Evolutionary conservation across 2,329 filamentous ascomycete species (phyloP), one percentile per base, ranked within the genome.

Genomic region (Neofusicoccum umdonicola): DNA sequence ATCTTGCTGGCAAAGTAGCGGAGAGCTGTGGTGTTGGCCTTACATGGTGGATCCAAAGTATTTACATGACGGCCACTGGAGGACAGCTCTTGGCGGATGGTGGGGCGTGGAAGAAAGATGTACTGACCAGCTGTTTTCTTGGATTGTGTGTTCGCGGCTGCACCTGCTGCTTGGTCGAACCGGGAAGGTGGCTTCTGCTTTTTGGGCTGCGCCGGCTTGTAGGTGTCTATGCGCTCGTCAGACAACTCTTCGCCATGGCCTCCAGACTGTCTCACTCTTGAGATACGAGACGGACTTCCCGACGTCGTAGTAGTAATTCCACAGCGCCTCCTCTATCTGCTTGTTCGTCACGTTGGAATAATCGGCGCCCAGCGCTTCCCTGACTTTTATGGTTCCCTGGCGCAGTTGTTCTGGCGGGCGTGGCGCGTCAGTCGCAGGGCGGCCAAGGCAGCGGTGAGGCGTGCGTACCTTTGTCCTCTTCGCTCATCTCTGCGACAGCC

Each of bases 241-340:
- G 27, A 22, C 3, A 17, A 27, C 19, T 48, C 8, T 17, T 37
- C 22, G 37, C 52, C 7, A 19, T 15, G 5, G 6, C 13, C n/a
- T 31, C 9, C 19, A 45, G 42, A 17, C 11, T 3, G 7, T n/a
- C 61, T 56, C n/a, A 83, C 88, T 90, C 67, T 88, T 85, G 65
- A 99, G 78, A 73, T 96, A 97, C 64, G 85, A 83, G 42, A 96
- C 89, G 0, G 92, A 88, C 77, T 97, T 97, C 65, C 88, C 90
- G 35, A 97, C 83, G 71, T 99, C 93, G 75, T 93, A 98, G 76
- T 94, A 98, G 77, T 97, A 97, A 78, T 99, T 88, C 92, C 93
- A 98, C 15, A 99, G 79, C 0, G 93, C 86, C 67, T 98, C 94
- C 75, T 96, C 88, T 67, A 97, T 94, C 73, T 97, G 90, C 42